Base-by-base conservation (phyloP, 176 grass and related monocot species). In the Guadua angustifolia region DNA sequence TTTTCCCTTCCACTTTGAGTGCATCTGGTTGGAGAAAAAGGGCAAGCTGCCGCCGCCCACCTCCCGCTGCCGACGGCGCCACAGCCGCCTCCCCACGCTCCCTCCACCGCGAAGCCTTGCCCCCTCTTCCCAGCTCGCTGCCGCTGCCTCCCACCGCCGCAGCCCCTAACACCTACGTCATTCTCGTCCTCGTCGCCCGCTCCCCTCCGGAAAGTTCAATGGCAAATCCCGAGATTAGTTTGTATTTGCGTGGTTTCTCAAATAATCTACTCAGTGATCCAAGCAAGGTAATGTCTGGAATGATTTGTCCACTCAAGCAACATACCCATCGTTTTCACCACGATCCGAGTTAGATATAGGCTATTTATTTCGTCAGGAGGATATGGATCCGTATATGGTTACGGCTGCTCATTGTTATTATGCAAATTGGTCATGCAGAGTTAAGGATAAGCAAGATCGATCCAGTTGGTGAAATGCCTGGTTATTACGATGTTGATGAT, bases 401-500 rank as follows among this genome's bases (percentile, higher is more conserved):
- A 72, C 14, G 9, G 46, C 29, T 80, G 63, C 44, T 51, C 14
- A 39, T 5, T 2, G 5, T 14, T 16, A 57, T 6, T 9, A 1
- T 44, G 29, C 13, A 51, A 55, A 75, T 29, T 65, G 59, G 15
- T 78, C 14, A 35, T 62, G 75, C 66, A 79, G 66, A 32, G 4
- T 33, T 52, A 42, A 26, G 61, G 25, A 11, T 51, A 69, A 77
- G 24, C 16, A 44, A 8, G 3, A 24, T 12, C 17, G 16, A 43
- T 12, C 15, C 3, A 0, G 9, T 53, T 78, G 38, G 45, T 46
- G 22, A 42, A 71, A 98, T 98, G 95, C 79, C 79, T 2, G 80
- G 71, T 29, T 98, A 98, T 58, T 95, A 93, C 21, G 85, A 94
- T 36, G 83, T 91, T 2, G 74, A 88, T n/a, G 92, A 98, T 68